Evolutionary conservation across 805 yeast genomes (phyloP), one percentile per base, ranked within the genome.

Genomic region (Kregervanrija delftensis): DNA sequence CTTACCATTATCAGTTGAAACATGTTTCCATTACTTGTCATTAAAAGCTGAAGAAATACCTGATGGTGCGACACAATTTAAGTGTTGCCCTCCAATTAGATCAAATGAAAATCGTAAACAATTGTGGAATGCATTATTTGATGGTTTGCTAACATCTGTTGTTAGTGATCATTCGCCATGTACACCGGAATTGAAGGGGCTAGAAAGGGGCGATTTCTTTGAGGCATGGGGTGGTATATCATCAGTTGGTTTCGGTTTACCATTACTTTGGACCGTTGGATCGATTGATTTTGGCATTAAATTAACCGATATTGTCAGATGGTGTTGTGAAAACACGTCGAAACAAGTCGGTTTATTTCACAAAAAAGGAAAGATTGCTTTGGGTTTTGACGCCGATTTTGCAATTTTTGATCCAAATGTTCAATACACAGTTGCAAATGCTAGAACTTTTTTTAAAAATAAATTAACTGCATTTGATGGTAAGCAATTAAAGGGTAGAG

Each of bases 161-260:
- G 97, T 91, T 6, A 85, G 95, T 11, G 98, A 90, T 63, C 98
- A 90, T 65, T 86, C 96, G 4, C 98, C 97, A 2, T 90, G 98
- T 65, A 87, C 96, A 0, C 96, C 97, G 0, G 87, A 87, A 48
- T 70, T 90, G 57, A 90, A 90, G 64, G 85, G 86, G 16, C 69
- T 88, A 42, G 83, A 79, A 10, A 72, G 77, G 48, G 96, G 96
- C 35, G 96, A 90, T 60, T 90, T 90, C 61, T 79, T 90, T 54
- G 76, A 81, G 33, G 95, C 97, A 2, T 90, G 98, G 98, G 98
- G 97, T 33, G 98, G 98, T 9, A 88, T 90, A 35, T 74, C 96
- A 2, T 86, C 96, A 1, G 95, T 90, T 31, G 98, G 98, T 0
- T 76, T 91, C 35, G 97, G 97, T 0, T 71, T 90, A 39, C 86